Percentiles rank a stretch among this genome's conserved stretches.
These are phyloP conservation scores for Lentinula raphanica DNA, from an alignment of 768 basidiomycete species.

Conservation along the genomic window DNA sequence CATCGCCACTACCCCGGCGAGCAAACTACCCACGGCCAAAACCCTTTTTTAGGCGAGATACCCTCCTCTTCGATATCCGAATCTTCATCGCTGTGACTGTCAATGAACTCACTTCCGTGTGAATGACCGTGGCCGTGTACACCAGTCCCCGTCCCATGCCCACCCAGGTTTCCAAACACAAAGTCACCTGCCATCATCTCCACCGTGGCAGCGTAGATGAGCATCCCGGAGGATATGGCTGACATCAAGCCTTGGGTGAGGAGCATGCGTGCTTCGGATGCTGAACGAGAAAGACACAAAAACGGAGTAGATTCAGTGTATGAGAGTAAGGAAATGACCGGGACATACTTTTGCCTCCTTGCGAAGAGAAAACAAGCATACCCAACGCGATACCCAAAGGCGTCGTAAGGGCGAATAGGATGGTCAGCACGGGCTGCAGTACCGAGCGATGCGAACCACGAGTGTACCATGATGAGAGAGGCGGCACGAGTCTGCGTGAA, in stretches of 20 bases:
- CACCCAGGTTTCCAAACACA: conserved; percentile 60
- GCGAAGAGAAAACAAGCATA: conserved; percentile 38
- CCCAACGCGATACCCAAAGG: conserved; percentile 65
- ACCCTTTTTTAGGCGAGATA: conserved; percentile 31
- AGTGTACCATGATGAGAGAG: conserved; percentile 7
- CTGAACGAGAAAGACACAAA: not conserved
- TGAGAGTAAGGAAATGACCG: not conserved
- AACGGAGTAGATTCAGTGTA: conserved; percentile 4
- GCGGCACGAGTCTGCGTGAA: conserved; percentile 6
- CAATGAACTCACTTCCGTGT: conserved; percentile 10
- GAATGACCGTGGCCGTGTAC: conserved; percentile 15
- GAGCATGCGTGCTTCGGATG: conserved; percentile 36
- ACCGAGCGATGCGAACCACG: conserved; percentile 15
- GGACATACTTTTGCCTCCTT: conserved; percentile 21
- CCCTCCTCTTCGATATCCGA: conserved; percentile 11
- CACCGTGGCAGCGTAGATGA: conserved; percentile 77
- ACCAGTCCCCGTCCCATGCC: conserved; percentile 32
- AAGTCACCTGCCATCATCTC: conserved; percentile 89
- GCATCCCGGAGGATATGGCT: conserved; percentile 78
- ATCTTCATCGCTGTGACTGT: conserved; percentile 13
- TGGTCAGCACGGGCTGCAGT: conserved; percentile 50
- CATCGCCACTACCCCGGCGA: conserved; percentile 62
- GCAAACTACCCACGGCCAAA: conserved; percentile 54
- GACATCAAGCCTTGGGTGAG: conserved; percentile 72
- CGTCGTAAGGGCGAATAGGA: conserved; percentile 70